These are phyloP conservation scores for Aquilaria yunnanensis DNA, from an alignment of 345 rosid genomes.

Conservation along the genomic window DNA sequence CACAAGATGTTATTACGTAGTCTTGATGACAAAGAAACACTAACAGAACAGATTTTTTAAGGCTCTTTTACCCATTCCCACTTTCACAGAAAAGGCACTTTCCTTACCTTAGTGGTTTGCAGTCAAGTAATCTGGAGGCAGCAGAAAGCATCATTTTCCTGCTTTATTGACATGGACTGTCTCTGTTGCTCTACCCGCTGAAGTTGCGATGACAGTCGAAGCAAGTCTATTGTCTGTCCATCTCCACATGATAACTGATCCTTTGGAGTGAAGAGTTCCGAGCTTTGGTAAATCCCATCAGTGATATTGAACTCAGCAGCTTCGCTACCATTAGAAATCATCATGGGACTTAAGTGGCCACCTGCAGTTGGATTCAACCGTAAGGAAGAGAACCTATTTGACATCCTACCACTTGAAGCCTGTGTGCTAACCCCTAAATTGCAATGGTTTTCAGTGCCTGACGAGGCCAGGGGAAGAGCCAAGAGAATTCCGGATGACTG, in stretches of 20 bases:
- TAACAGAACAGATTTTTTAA: too few relatives aligned
- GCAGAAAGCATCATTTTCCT: slow-evolving; percentile 37
- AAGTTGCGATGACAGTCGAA: slow-evolving; percentile 69
- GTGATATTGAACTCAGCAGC: slow-evolving; percentile 25
- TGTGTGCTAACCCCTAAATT: slow-evolving; percentile 19
- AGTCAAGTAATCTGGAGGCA: slow-evolving; percentile 28
- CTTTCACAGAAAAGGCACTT: too few relatives aligned
- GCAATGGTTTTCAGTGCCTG: slow-evolving; percentile 19
- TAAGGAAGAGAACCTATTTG: slow-evolving; percentile 26
- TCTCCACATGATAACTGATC: slow-evolving; percentile 23
- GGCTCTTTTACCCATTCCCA: too few relatives aligned
- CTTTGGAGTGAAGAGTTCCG: slow-evolving; percentile 22
- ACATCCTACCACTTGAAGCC: slow-evolving; percentile 18
- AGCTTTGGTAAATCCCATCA: slow-evolving; percentile 24
- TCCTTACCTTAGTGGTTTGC: slow-evolving; percentile 14
- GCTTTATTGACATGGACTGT: slow-evolving; percentile 43
- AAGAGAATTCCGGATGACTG: slow-evolving; percentile 31
- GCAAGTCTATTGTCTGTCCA: slow-evolving; percentile 54
- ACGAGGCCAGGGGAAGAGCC: slow-evolving; percentile 28
- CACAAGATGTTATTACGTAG: too few relatives aligned
- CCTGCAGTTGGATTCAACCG: slow-evolving; percentile 29
- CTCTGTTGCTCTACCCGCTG: slow-evolving; percentile 67
- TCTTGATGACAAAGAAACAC: too few relatives aligned
- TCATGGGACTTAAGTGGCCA: slow-evolving; percentile 19
- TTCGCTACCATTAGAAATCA: slow-evolving; percentile 24